Conservation (phyloP, 495 filamentous ascomycete genomes). For the Barbatosphaeria neglecta region DNA sequence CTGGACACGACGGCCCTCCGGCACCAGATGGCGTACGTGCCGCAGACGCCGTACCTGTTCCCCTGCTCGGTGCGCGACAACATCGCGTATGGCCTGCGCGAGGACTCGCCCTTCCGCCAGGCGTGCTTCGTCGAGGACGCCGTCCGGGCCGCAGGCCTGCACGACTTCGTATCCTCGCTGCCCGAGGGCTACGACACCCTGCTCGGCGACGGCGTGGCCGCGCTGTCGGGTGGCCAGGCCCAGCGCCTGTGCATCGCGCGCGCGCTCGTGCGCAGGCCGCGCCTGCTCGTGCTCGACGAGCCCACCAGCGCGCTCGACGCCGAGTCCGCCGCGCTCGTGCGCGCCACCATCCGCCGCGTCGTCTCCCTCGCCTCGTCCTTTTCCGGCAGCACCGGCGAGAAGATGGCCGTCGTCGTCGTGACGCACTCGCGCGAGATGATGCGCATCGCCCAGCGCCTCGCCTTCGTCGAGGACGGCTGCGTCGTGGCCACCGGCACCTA, state of each 20-base stretch:
- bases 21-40: slow-evolving; percentile 58
- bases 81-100: slow-evolving; percentile 64
- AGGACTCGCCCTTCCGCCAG: slow-evolving; percentile 24
- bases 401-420: slow-evolving; percentile 54
- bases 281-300: slow-evolving; percentile 74
- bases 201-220: slow-evolving; percentile 66
- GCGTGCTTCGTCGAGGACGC: slow-evolving; percentile 40
- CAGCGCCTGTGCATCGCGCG: slow-evolving; percentile 76
- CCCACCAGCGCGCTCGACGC: slow-evolving; percentile 73
- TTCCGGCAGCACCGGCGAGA: slow-evolving; percentile 1
- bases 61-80: slow-evolving; percentile 61
- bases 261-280: slow-evolving; percentile 58
- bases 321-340: slow-evolving; percentile 53
- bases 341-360: slow-evolving; percentile 47
- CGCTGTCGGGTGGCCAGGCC: slow-evolving; percentile 72
- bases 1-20: slow-evolving; percentile 56
- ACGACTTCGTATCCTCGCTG: slow-evolving; percentile 68
- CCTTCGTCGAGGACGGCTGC: slow-evolving; percentile 56
- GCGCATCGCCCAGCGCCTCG: slow-evolving; percentile 55
- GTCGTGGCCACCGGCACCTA: slow-evolving; percentile 58
- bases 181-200: slow-evolving; percentile 61
- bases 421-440: slow-evolving; percentile 81
- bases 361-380: not conserved
- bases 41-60: slow-evolving; percentile 71
- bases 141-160: slow-evolving; percentile 58